phyloP scores from a whole-genome alignment of 2,329 filamentous ascomycete genomes.

The Ascomycota sp. region DNA sequence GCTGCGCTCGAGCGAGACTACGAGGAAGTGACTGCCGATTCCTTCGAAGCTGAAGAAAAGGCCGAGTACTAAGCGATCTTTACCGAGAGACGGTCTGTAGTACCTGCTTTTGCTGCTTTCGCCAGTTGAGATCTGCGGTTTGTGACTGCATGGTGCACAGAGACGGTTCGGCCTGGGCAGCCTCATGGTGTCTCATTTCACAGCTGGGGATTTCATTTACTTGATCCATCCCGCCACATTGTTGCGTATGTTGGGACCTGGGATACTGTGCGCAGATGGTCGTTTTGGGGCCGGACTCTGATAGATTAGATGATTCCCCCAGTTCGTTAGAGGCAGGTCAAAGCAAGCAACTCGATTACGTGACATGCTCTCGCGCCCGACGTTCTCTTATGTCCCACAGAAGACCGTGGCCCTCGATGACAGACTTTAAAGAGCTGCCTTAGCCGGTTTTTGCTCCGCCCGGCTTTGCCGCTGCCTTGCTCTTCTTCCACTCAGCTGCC shows the following conservation, averaged over 20 bases:
- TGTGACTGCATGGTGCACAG: too few species aligned
- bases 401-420: neutral
- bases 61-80: slow-evolving; percentile 52
- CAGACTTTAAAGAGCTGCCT: neutral
- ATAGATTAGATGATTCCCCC: neutral
- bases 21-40: slow-evolving; percentile 65
- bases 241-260: too few species aligned
- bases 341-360: neutral
- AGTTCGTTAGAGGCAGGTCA: neutral
- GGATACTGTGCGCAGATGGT: neutral
- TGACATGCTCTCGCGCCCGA: neutral
- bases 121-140: too few species aligned
- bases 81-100: too few species aligned
- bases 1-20: slow-evolving; percentile 75
- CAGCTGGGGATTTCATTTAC: too few species aligned
- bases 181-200: too few species aligned
- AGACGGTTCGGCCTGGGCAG: too few species aligned
- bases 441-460: slow-evolving; percentile 1
- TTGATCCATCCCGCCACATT: too few species aligned
- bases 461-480: too few species aligned
- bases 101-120: too few species aligned
- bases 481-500: slow-evolving; percentile 24
- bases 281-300: neutral
- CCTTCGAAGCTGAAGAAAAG: slow-evolving; percentile 39
- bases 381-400: neutral